Base-by-base conservation (phyloP, 371 early-diverging fungal species). In the Mucor piriformis region DNA sequence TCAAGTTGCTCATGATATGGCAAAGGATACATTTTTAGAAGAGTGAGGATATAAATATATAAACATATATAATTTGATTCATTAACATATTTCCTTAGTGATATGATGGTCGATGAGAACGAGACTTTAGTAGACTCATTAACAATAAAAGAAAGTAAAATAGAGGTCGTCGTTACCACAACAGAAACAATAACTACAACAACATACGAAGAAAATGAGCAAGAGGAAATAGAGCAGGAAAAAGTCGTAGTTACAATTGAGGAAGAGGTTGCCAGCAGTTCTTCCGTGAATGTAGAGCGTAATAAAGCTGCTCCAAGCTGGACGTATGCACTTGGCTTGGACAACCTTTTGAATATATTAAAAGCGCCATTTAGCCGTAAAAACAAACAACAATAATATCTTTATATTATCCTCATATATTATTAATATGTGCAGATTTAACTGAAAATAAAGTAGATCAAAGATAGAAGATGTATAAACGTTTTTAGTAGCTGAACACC, bases 331-430 rank as follows among this genome's bases (percentile, higher is more conserved):
- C 49, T 64, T n/a, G 37, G 44, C 27, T 38, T 64, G 20, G 48
- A 54, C 40, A 60, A 60, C n/a, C 18, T 64, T 16, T 44, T 64
- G 32, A 54, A 64, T n/a, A 49, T 60, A 10, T 49, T 64, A 32
- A 60, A 52, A 24, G 53, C 64, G 11, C 64, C 64, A 24, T 64
- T 64, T 27, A 38, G 18, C 20, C 49, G 59, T 16, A 59, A 38
- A 46, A 46, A 46, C 42, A 42, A 18, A 6, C 42, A 42, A 18
- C 3, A 47, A 47, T 23, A 47, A 47, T 24, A 21, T 21, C 3
- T 24, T 40, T 42, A 16, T 6, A n/a, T n/a, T n/a, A n/a, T n/a
- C 10, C 18, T 8, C 18, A 20, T 42, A 42, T 38, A 38, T 38
- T 34, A 34, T 13, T 34, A 8, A 38, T 38, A 37, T 12, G 2